phyloP scores from a whole-genome alignment of 1,284 basidiomycete species.

The Malassezia sp. region DNA sequence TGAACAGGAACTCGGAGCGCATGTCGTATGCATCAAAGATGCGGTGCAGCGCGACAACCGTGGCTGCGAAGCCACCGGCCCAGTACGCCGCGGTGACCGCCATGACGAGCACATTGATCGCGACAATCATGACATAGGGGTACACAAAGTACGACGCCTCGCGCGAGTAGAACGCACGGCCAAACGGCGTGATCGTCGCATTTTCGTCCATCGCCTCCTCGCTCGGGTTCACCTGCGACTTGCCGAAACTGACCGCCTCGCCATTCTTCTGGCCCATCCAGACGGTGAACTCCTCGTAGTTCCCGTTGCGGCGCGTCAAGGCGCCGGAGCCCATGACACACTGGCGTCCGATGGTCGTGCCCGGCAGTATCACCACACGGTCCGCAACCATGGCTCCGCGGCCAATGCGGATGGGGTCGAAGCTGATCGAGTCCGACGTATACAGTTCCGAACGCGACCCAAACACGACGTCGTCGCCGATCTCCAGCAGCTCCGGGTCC shows the following conservation, averaged over 20 bases:
- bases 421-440: slow-evolving; percentile 45
- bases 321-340: slow-evolving; percentile 47
- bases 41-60: slow-evolving; percentile 37
- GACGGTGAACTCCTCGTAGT: slow-evolving; percentile 44
- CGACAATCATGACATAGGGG: slow-evolving; percentile 43
- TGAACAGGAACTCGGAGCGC: slow-evolving; percentile 26
- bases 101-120: slow-evolving; percentile 41
- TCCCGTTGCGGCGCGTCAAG: slow-evolving; percentile 40
- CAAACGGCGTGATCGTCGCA: slow-evolving; percentile 45
- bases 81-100: slow-evolving; percentile 42
- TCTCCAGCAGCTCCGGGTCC: slow-evolving; percentile 45
- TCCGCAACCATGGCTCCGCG: slow-evolving; percentile 47
- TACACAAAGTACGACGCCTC: slow-evolving; percentile 46
- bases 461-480: slow-evolving; percentile 46
- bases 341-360: slow-evolving; percentile 41
- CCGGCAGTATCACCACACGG: slow-evolving; percentile 43
- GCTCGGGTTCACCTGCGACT: slow-evolving; percentile 18
- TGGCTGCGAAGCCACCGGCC: slow-evolving; percentile 41
- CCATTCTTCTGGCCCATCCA: slow-evolving; percentile 47
- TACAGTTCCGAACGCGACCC: slow-evolving; percentile 45
- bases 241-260: slow-evolving; percentile 45
- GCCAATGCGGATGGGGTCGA: slow-evolving; percentile 42
- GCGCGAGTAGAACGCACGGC: slow-evolving; percentile 45
- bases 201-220: slow-evolving; percentile 33
- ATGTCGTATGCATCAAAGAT: slow-evolving; percentile 29